Percentiles rank a stretch among this genome's conserved stretches.
Conservation (phyloP, 2,329 filamentous ascomycete genomes). For the Fusarium tuaranense region DNA sequence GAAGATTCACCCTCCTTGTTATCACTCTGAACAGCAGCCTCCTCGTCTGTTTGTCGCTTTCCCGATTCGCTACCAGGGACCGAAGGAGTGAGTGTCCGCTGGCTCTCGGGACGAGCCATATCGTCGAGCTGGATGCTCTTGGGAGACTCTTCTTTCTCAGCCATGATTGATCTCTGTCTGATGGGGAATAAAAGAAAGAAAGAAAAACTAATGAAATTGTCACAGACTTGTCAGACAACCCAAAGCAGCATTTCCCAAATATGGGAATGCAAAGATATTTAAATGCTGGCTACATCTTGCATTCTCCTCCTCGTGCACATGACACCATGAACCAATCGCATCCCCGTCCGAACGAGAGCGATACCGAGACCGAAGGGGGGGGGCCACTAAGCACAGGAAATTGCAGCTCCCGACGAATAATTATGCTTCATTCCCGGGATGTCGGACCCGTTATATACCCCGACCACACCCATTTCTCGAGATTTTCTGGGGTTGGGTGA, state of each 20-base stretch:
- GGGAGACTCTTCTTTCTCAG: neutral
- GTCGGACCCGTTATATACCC: slow-evolving; percentile 7
- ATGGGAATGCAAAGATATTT: slow-evolving; percentile 9
- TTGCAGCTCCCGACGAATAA: neutral
- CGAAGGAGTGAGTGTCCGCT: slow-evolving; percentile 32
- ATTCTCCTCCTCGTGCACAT: neutral
- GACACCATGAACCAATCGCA: neutral
- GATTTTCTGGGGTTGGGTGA: neutral
- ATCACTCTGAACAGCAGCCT: neutral
- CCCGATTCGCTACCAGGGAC: neutral
- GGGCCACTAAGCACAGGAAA: neutral
- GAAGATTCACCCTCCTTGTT: neutral
- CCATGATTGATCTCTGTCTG: slow-evolving; percentile 4
- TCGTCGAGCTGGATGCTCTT: slow-evolving; percentile 12
- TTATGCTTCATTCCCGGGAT: neutral
- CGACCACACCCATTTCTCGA: neutral
- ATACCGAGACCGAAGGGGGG: neutral
- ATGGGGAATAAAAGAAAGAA: no score
- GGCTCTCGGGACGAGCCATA: slow-evolving; percentile 29
- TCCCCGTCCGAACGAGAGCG: neutral
- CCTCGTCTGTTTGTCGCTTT: slow-evolving; percentile 18
- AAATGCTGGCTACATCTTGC: slow-evolving; percentile 2
- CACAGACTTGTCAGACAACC: neutral
- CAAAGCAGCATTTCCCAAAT: neutral
- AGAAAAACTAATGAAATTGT: neutral